Base-by-base conservation (phyloP, 2,329 filamentous ascomycete species). In the Calonectria hongkongensis region DNA sequence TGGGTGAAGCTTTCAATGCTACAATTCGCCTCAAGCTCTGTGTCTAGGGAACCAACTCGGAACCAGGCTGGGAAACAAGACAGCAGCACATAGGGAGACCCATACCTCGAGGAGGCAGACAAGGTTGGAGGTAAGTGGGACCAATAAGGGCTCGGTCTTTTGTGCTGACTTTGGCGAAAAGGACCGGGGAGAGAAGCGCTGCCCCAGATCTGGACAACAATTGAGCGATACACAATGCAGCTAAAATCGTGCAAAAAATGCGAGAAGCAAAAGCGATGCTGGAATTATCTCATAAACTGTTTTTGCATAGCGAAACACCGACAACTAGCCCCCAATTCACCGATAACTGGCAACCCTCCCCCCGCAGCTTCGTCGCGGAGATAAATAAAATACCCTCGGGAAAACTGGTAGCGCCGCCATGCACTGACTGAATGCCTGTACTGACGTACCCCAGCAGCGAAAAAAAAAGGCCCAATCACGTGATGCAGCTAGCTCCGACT, bases 401-500 rank as follows among this genome's bases (percentile, higher is more conserved):
- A 58, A 54, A 45, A n/a, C 33, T 39, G 54, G 41, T 10, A 43
- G 45, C 41, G 72, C 72, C 74, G 66, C 15, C 54, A 21, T 33
- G 30, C 30, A 9, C 30, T 33, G n/a, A 2, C 58, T 41, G 41
- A 15, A 27, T 21, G 21, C 21, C 43, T 25, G 66, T 71, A 70
- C 77, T 76, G 75, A 79, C 77, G 70, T 78, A 28, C 51, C 25
- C 30, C 4, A 36, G 10, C 36, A 21, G 33, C 13, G 67, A 56
- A 45, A 43, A 47, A 60, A 63, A 33, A 47, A 33, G 4, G 25
- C 3, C 2, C 15, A 41, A 9, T 76, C 81, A 82, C 81, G 81
- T 82, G 81, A 82, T 6, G 0, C 70, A 77, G 75, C 77, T 76
- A 82, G 80, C 79, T 81, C 80, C 81, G 79, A 80, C 79, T 72